phyloP scores from a whole-genome alignment of 2,329 filamentous ascomycete species.

The Fusarium redolens region DNA sequence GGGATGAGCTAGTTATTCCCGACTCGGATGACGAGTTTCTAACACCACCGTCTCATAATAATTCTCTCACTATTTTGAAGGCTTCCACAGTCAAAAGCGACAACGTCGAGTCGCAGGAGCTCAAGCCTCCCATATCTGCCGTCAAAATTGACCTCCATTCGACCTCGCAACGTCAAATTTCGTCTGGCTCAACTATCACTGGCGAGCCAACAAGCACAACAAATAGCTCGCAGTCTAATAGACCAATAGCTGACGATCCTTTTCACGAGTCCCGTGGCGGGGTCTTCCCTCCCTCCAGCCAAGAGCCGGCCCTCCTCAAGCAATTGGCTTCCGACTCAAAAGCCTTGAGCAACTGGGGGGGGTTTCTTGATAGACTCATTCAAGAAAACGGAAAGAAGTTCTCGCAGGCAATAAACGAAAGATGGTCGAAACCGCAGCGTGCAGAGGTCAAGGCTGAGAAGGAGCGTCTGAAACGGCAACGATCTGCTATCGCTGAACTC shows the following conservation, averaged over 20 bases:
- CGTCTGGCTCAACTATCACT: conserved; percentile 14
- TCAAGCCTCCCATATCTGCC: background rate
- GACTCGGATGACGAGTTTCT: conserved; percentile 69
- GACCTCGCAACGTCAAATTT: conserved; percentile 25
- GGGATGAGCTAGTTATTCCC: conserved; percentile 57
- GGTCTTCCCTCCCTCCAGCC: background rate
- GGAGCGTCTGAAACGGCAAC: conserved; percentile 59
- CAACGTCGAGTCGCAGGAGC: background rate
- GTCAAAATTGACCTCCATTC: conserved; percentile 1
- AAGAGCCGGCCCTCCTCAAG: conserved; percentile 40
- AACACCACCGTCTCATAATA: conserved; percentile 48
- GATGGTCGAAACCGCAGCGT: conserved; percentile 58
- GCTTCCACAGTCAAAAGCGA: background rate
- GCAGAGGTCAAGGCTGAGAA: conserved; percentile 62
- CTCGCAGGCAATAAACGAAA: conserved; percentile 58
- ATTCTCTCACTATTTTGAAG: conserved; percentile 22
- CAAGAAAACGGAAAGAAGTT: conserved; percentile 62
- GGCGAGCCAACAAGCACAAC: background rate
- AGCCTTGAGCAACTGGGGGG: conserved; percentile 51
- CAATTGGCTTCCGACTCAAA: conserved; percentile 47
- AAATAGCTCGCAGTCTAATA: conserved; percentile 20
- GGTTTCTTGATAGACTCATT: conserved; percentile 55
- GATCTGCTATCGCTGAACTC: conserved; percentile 57
- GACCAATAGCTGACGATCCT: conserved; percentile 9
- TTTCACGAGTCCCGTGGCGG: background rate